These are phyloP conservation scores for Trichosporon faecale DNA, from an alignment of 1,284 basidiomycete genomes.

Conservation along the genomic window DNA sequence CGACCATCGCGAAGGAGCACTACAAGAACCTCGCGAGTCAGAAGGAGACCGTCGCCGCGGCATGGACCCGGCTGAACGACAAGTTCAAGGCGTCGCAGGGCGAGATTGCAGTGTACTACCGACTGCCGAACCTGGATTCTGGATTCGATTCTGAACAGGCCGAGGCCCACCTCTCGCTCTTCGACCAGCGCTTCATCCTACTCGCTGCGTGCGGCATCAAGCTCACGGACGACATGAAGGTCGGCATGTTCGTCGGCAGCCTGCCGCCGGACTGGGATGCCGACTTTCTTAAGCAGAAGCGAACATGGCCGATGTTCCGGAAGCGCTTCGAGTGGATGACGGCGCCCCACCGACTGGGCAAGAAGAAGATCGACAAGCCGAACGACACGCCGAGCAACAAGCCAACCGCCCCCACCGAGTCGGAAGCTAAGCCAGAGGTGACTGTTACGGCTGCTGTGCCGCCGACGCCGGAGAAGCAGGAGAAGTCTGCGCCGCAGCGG, in stretches of 20 bases:
- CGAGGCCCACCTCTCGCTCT: not conserved
- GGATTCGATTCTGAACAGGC: not conserved
- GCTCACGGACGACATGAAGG: conserved; percentile 7
- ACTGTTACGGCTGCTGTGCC: not conserved
- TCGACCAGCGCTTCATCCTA: conserved; percentile 1
- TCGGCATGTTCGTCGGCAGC: conserved; percentile 5
- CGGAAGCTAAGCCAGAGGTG: not conserved
- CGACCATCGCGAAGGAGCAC: conserved; percentile 1
- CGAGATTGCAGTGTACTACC: not conserved
- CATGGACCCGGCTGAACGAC: conserved; percentile 1
- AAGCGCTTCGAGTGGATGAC: conserved; percentile 9
- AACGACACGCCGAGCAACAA: not conserved
- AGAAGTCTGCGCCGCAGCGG: not conserved
- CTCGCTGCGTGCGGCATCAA: not conserved
- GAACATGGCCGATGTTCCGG: not conserved
- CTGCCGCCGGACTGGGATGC: conserved; percentile 4
- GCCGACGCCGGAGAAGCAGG: not conserved
- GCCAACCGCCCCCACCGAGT: not conserved
- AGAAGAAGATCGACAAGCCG: not conserved
- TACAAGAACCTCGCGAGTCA: conserved; percentile 1
- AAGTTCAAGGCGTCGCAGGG: conserved; percentile 8
- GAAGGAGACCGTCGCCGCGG: conserved; percentile 2
- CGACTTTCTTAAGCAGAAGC: conserved; percentile 4
- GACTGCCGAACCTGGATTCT: not conserved
- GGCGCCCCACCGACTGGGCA: not conserved